Conservation (phyloP, 106 monocot species). For the Posidonia australis region DNA sequence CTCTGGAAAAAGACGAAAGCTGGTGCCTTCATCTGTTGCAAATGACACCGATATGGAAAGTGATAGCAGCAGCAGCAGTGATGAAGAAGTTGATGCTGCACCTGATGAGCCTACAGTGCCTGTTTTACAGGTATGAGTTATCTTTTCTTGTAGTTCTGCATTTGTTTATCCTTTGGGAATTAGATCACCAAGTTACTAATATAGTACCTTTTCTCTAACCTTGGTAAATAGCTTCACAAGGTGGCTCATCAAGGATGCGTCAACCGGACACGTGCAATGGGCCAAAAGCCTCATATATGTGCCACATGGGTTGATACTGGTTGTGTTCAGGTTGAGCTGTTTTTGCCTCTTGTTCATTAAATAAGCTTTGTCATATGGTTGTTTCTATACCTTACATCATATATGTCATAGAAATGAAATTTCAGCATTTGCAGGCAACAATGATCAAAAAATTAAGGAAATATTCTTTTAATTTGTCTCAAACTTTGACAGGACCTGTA, state of each 20-base stretch:
- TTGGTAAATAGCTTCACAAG: constrained; percentile 47
- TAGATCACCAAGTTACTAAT: constrained; percentile 1
- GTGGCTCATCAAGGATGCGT: constrained; percentile 90
- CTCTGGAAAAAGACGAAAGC: constrained; percentile 68
- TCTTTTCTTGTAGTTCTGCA: neutral
- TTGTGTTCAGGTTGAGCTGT: constrained; percentile 56
- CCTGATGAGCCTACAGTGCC: constrained; percentile 39
- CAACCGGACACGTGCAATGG: constrained; percentile 83
- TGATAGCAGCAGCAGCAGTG: constrained; percentile 63
- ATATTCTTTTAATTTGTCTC: too few species aligned
- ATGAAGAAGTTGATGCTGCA: constrained; percentile 58
- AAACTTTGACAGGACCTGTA: too few species aligned
- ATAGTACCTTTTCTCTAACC: too few species aligned
- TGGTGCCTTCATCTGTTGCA: constrained; percentile 46
- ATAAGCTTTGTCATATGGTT: too few species aligned
- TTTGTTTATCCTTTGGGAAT: neutral
- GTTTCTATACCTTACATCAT: too few species aligned
- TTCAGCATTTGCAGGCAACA: too few species aligned
- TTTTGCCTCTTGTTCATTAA: neutral
- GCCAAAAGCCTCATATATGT: constrained; percentile 82
- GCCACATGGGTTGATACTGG: constrained; percentile 90
- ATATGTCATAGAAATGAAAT: too few species aligned
- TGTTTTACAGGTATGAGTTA: constrained; percentile 45
- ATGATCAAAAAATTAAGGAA: too few species aligned
- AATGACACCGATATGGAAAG: constrained; percentile 52